Percentiles rank a stretch among this genome's conserved stretches.
These are phyloP conservation scores for Lachancea quebecensis DNA, from an alignment of 805 yeast species.

Conservation along the genomic window DNA sequence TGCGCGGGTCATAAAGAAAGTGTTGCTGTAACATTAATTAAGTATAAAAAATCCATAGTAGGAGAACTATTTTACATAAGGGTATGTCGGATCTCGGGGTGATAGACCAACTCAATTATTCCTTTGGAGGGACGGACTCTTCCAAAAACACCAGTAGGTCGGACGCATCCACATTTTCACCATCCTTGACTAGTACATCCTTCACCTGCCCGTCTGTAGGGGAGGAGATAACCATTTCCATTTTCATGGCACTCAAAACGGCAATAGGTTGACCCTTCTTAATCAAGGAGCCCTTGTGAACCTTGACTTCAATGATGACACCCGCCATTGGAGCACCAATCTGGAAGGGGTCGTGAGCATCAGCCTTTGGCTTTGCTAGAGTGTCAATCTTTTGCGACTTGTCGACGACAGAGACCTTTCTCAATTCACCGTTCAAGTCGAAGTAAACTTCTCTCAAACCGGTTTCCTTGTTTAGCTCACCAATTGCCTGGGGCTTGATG, in stretches of 20 bases:
- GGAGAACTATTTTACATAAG: not conserved
- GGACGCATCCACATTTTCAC: slow-evolving; percentile 92
- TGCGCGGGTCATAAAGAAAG: too few species aligned
- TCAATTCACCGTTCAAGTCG: slow-evolving; percentile 96
- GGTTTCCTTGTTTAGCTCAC: slow-evolving; percentile 75
- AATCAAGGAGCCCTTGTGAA: slow-evolving; percentile 78
- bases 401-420: slow-evolving; percentile 90
- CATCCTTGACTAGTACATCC: slow-evolving; percentile 72
- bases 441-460: slow-evolving; percentile 96
- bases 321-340: slow-evolving; percentile 99
- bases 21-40: not conserved
- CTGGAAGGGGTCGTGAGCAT: slow-evolving; percentile 77
- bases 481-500: slow-evolving; percentile 85
- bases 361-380: slow-evolving; percentile 85
- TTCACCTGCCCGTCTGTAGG: slow-evolving; percentile 81
- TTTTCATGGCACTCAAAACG: slow-evolving; percentile 95
- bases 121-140: slow-evolving; percentile 14
- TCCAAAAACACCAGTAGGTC: slow-evolving; percentile 69
- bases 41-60: not conserved
- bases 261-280: slow-evolving; percentile 96
- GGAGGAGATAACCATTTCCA: slow-evolving; percentile 98
- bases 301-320: slow-evolving; percentile 90
- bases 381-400: slow-evolving; percentile 80
- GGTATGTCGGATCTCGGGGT: too few species aligned
- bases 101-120: not conserved